Percentiles rank a stretch among this genome's conserved stretches.
Evolutionary conservation across 768 basidiomycete genomes (phyloP).

Genomic region (Lyophyllum semitale): DNA sequence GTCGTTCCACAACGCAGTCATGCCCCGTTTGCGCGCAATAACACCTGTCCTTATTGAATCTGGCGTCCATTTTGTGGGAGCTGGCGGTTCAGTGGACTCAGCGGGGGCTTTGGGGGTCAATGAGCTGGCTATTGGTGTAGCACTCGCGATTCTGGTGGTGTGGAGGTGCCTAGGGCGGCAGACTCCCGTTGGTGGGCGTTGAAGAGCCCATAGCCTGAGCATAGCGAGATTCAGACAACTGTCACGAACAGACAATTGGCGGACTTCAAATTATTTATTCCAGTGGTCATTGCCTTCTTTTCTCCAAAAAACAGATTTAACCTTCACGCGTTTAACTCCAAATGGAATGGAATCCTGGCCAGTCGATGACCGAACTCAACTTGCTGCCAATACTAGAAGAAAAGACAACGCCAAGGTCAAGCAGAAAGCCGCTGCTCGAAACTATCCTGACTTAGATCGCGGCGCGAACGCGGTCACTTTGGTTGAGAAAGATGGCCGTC

Average conservation of each 20-base stretch:
- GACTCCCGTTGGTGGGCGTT: constrained; percentile 34
- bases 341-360: constrained; percentile 84
- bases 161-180: constrained; percentile 42
- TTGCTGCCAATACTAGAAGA: constrained; percentile 2
- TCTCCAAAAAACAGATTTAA: constrained; percentile 1
- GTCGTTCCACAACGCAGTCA: constrained; percentile 92
- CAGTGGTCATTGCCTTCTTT: neutral
- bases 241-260: constrained; percentile 14
- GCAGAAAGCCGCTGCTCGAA: constrained; percentile 24
- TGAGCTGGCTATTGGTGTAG: constrained; percentile 31
- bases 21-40: constrained; percentile 93
- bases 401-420: constrained; percentile 33
- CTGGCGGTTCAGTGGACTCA: constrained; percentile 19
- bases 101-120: constrained; percentile 24
- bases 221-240: constrained; percentile 31
- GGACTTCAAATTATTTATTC: constrained; percentile 27
- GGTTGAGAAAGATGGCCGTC: constrained; percentile 37
- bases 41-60: constrained; percentile 87
- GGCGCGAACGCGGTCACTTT: constrained; percentile 64
- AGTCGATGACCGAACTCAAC: constrained; percentile 42
- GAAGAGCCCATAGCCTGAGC: constrained; percentile 54
- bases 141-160: constrained; percentile 35
- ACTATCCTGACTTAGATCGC: constrained; percentile 57
- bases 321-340: constrained; percentile 27
- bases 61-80: constrained; percentile 75